These are phyloP conservation scores for Anthoceros angustus DNA, from an alignment of 225 moss, liverwort and hornwort genomes.

Conservation along the genomic window DNA sequence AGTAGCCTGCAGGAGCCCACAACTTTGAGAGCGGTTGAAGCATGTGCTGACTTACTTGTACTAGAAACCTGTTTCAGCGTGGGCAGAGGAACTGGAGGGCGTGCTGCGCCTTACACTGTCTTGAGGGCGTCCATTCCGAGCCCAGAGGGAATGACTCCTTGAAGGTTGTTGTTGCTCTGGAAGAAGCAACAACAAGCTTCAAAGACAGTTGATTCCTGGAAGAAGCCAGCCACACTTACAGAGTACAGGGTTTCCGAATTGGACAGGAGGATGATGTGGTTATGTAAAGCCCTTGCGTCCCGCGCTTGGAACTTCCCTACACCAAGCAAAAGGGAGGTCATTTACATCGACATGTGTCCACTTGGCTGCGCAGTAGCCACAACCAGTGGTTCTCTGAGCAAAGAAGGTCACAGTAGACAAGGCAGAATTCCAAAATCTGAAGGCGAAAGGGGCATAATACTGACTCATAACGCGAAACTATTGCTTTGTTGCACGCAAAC, in stretches of 20 bases:
- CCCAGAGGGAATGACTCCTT: slow-evolving; percentile 46
- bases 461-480: slow-evolving; percentile 50
- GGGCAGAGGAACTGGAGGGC: not conserved
- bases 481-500: slow-evolving; percentile 48
- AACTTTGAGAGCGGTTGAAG: too few relatives aligned
- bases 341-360: not conserved
- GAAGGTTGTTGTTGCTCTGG: slow-evolving; percentile 63
- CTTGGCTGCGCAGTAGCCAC: not conserved
- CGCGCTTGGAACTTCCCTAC: slow-evolving; percentile 59
- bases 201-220: slow-evolving; percentile 84
- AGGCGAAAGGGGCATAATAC: slow-evolving; percentile 26
- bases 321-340: not conserved
- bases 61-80: not conserved
- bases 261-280: slow-evolving; percentile 35
- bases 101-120: slow-evolving; percentile 41
- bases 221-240: not conserved
- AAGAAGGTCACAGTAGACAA: not conserved
- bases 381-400: not conserved
- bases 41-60: not conserved
- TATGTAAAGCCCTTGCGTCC: slow-evolving; percentile 44
- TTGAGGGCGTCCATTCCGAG: slow-evolving; percentile 44
- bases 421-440: not conserved
- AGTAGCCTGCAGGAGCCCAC: slow-evolving; percentile 44
- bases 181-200: too few relatives aligned
- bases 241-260: slow-evolving; percentile 59